A percentile compares a stretch with the other conserved stretches of the same genome.
These are phyloP conservation scores for Luvunga scandens DNA, from an alignment of 345 rosid species.

Conservation along the genomic window DNA sequence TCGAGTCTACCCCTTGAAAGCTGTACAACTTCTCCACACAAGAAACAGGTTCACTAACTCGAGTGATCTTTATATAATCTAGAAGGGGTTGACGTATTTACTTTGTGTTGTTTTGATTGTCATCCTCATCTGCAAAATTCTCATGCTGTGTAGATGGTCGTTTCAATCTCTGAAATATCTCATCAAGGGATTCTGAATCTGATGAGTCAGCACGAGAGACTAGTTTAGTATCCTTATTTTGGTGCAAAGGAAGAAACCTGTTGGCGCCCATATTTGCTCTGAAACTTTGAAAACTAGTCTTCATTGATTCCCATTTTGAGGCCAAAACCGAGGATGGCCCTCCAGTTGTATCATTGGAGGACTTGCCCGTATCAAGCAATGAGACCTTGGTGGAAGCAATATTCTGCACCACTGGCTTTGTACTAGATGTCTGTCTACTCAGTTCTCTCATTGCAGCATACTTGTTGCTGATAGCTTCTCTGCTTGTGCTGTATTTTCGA, in stretches of 20 bases:
- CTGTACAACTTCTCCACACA: slow-evolving; percentile 27
- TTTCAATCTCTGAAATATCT: slow-evolving; percentile 88
- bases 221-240: slow-evolving; percentile 42
- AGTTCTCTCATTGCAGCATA: slow-evolving; percentile 86
- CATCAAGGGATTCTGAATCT: slow-evolving; percentile 75
- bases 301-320: slow-evolving; percentile 84
- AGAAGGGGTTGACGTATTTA: slow-evolving; percentile 20
- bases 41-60: not conserved
- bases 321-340: slow-evolving; percentile 57
- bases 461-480: slow-evolving; percentile 82
- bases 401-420: slow-evolving; percentile 50
- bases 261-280: slow-evolving; percentile 73
- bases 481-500: slow-evolving; percentile 61
- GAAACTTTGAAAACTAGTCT: slow-evolving; percentile 75
- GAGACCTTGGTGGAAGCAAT: slow-evolving; percentile 78
- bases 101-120: slow-evolving; percentile 15
- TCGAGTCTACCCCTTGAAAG: not conserved
- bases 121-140: slow-evolving; percentile 37
- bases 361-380: slow-evolving; percentile 53
- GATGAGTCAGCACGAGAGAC: slow-evolving; percentile 38
- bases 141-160: slow-evolving; percentile 49
- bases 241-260: slow-evolving; percentile 66
- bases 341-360: slow-evolving; percentile 28
- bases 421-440: slow-evolving; percentile 44
- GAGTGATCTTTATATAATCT: slow-evolving; percentile 26